These are phyloP conservation scores for Fusarium austroafricanum DNA, from an alignment of 2,329 filamentous ascomycete genomes.

Conservation along the genomic window DNA sequence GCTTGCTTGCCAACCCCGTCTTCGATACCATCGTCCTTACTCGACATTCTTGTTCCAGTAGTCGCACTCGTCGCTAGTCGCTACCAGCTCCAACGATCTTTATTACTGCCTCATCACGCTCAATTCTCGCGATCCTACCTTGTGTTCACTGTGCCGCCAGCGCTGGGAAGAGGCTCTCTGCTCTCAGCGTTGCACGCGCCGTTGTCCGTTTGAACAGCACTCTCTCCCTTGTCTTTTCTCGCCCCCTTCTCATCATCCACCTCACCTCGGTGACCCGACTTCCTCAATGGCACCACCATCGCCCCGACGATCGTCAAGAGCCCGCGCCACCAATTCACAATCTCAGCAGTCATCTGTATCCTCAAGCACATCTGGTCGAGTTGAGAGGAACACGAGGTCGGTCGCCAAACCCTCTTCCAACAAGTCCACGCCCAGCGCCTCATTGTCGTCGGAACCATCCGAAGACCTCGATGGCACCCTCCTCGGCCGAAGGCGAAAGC, in stretches of 20 bases:
- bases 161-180: neutral
- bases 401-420: constrained; percentile 78
- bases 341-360: constrained; percentile 84
- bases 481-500: constrained; percentile 82
- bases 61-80: constrained; percentile 39
- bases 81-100: constrained; percentile 31
- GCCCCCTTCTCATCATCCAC: constrained; percentile 40
- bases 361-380: constrained; percentile 80
- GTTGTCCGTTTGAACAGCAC: neutral
- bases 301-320: constrained; percentile 91
- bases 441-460: constrained; percentile 75
- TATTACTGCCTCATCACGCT: constrained; percentile 24
- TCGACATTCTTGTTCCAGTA: constrained; percentile 39
- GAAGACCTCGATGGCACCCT: constrained; percentile 77
- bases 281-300: constrained; percentile 70
- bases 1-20: constrained; percentile 44
- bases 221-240: constrained; percentile 12
- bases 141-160: constrained; percentile 11
- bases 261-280: constrained; percentile 46
- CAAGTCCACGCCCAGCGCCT: constrained; percentile 81
- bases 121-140: constrained; percentile 37
- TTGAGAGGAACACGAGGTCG: constrained; percentile 78
- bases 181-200: constrained; percentile 15
- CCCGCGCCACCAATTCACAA: constrained; percentile 80
- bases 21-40: constrained; percentile 39